A percentile compares a stretch with the other conserved stretches of the same genome.
These are phyloP conservation scores for Neurospora discreta DNA, from an alignment of 495 filamentous ascomycete species.

Conservation along the genomic window DNA sequence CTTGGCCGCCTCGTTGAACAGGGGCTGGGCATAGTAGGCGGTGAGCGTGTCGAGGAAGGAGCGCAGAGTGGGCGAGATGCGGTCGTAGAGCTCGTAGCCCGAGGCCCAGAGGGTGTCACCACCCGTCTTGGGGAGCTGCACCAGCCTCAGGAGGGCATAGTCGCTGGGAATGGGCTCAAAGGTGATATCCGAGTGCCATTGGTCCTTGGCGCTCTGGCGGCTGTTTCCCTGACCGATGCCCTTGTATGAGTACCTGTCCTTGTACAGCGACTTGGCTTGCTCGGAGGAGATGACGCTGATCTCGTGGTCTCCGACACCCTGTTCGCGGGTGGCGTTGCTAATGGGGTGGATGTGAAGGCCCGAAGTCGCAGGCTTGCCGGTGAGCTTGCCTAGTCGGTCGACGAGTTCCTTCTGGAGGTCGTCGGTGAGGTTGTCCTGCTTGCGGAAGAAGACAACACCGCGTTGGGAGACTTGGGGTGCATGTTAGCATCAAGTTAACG, in stretches of 20 bases:
- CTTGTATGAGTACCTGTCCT: constrained; percentile 16
- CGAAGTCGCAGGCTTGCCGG: constrained; percentile 56
- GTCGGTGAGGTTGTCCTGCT: constrained; percentile 54
- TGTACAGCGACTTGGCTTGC: constrained; percentile 46
- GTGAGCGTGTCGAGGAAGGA: constrained; percentile 59
- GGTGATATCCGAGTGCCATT: constrained; percentile 60
- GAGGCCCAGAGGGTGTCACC: constrained; percentile 70
- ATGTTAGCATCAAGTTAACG: not conserved
- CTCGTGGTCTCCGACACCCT: constrained; percentile 51
- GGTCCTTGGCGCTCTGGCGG: constrained; percentile 30
- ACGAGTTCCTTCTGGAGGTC: constrained; percentile 59
- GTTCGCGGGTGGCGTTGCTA: constrained; percentile 48
- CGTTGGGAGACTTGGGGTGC: constrained; percentile 54
- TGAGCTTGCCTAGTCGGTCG: constrained; percentile 51
- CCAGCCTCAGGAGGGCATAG: constrained; percentile 51
- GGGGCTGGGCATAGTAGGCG: constrained; percentile 51
- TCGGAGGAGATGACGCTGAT: constrained; percentile 62
- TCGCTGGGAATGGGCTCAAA: constrained; percentile 58
- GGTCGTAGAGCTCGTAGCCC: constrained; percentile 71
- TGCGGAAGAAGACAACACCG: constrained; percentile 74
- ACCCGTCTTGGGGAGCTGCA: constrained; percentile 56
- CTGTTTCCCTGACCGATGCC: constrained; percentile 8
- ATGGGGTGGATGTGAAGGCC: constrained; percentile 66
- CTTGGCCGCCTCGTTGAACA: constrained; percentile 13
- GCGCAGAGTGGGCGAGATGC: constrained; percentile 52